Conservation (phyloP, 2,329 filamentous ascomycete species). For the Cladosporium sp. region DNA sequence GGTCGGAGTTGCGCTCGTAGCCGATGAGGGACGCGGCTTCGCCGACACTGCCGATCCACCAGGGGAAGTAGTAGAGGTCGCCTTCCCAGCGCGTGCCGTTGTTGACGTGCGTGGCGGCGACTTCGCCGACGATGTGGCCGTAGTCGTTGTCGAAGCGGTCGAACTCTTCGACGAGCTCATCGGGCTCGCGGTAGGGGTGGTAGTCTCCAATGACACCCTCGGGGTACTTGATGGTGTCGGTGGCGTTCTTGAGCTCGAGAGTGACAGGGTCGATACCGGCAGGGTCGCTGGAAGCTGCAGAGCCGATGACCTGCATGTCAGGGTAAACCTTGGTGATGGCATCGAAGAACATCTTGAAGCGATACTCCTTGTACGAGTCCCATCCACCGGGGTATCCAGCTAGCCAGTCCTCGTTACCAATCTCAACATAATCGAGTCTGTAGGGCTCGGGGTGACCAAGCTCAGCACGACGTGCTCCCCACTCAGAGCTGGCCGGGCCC, state of each 20-base stretch:
- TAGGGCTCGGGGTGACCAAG: slow-evolving; percentile 60
- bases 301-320: slow-evolving; percentile 52
- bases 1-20: slow-evolving; percentile 59
- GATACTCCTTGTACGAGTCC: slow-evolving; percentile 37
- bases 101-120: slow-evolving; percentile 45
- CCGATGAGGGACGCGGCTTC: slow-evolving; percentile 62
- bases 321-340: slow-evolving; percentile 54
- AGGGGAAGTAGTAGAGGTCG: slow-evolving; percentile 17
- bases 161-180: slow-evolving; percentile 17
- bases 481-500: slow-evolving; percentile 44
- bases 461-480: slow-evolving; percentile 53
- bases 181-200: slow-evolving; percentile 22
- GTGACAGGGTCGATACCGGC: slow-evolving; percentile 14
- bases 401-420: slow-evolving; percentile 63
- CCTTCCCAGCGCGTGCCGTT: slow-evolving; percentile 48
- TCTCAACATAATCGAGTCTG: slow-evolving; percentile 56
- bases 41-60: slow-evolving; percentile 53
- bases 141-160: slow-evolving; percentile 42
- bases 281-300: slow-evolving; percentile 23
- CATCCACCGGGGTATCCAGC: slow-evolving; percentile 23
- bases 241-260: slow-evolving; percentile 10
- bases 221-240: slow-evolving; percentile 15
- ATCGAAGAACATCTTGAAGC: slow-evolving; percentile 56
- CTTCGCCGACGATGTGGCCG: slow-evolving; percentile 15
- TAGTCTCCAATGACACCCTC: slow-evolving; percentile 18